A percentile compares a stretch with the other conserved stretches of the same genome.
These are phyloP conservation scores for Hondaea fermentalgiana DNA, from an alignment of 108 stramenopile species.

Conservation along the genomic window DNA sequence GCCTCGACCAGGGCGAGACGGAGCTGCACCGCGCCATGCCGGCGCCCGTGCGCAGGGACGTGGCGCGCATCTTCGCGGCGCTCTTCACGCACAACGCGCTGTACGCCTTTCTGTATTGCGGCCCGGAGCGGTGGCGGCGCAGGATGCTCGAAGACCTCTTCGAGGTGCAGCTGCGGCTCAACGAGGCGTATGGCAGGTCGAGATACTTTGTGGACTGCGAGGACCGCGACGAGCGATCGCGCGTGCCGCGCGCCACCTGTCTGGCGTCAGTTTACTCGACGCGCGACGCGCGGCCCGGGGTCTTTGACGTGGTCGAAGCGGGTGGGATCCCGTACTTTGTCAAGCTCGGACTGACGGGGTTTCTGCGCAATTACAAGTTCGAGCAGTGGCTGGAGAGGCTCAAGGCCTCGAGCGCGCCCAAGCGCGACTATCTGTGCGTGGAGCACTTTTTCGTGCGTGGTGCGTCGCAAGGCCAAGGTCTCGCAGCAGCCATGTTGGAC, in stretches of 20 bases:
- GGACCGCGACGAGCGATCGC: not conserved
- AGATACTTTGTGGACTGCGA: not conserved
- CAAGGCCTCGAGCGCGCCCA: not conserved
- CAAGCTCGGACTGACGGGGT: not conserved
- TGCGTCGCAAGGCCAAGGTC: not conserved
- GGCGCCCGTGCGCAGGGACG: not conserved
- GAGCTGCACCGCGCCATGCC: not conserved
- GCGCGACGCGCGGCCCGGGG: not conserved
- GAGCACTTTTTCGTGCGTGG: not conserved
- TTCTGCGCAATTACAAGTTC: not conserved
- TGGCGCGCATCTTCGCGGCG: not conserved
- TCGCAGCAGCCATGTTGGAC: not conserved
- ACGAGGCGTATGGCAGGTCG: not conserved
- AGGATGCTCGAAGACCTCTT: conserved; percentile 7
- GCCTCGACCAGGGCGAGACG: not conserved
- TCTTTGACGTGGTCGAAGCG: not conserved
- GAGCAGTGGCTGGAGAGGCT: not conserved
- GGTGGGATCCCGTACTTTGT: not conserved
- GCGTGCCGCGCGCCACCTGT: not conserved
- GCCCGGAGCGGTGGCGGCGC: not conserved
- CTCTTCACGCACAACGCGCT: not conserved
- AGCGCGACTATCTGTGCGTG: not conserved
- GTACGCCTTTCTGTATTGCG: not conserved
- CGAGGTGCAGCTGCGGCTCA: not conserved
- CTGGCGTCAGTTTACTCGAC: not conserved